These are phyloP conservation scores for Calonectria leucothoes DNA, from an alignment of 2,329 filamentous ascomycete species.

Conservation along the genomic window DNA sequence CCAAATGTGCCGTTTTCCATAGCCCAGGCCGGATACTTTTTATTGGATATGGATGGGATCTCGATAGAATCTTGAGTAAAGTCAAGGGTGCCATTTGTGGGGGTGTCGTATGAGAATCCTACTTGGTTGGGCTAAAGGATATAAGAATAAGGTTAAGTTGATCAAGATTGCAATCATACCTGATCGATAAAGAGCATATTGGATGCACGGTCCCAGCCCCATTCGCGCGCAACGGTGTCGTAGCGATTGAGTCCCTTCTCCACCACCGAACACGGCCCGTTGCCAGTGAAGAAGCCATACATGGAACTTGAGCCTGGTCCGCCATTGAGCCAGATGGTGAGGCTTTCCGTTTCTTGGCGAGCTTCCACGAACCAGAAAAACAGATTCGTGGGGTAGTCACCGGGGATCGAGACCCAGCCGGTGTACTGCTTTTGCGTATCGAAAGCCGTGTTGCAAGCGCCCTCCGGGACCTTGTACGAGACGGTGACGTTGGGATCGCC, in stretches of 20 bases:
- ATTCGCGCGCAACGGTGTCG: constrained; percentile 68
- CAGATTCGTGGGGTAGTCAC: constrained; percentile 61
- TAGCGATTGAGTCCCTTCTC: constrained; percentile 60
- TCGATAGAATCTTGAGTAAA: constrained; percentile 54
- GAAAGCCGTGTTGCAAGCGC: constrained; percentile 75
- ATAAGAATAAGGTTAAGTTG: not conserved
- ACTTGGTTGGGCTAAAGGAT: constrained; percentile 74
- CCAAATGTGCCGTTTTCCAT: constrained; percentile 75
- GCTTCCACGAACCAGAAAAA: constrained; percentile 65
- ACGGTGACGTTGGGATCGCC: constrained; percentile 73
- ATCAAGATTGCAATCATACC: constrained; percentile 46
- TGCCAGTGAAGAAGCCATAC: constrained; percentile 72
- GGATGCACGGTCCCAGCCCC: constrained; percentile 72
- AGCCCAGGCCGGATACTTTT: constrained; percentile 43
- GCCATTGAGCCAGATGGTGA: constrained; percentile 75
- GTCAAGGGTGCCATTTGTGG: constrained; percentile 70
- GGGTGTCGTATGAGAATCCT: constrained; percentile 74
- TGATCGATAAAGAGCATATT: constrained; percentile 70
- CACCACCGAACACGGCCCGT: constrained; percentile 65
- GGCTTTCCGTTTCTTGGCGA: constrained; percentile 53
- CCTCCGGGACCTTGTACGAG: constrained; percentile 71
- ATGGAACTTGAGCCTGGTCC: constrained; percentile 74
- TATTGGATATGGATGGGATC: constrained; percentile 37
- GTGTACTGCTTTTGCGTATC: constrained; percentile 75
- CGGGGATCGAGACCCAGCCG: constrained; percentile 75